These are phyloP conservation scores for Blepharisma japonicum DNA, from an alignment of 73 alveolate genomes.

Conservation along the genomic window DNA sequence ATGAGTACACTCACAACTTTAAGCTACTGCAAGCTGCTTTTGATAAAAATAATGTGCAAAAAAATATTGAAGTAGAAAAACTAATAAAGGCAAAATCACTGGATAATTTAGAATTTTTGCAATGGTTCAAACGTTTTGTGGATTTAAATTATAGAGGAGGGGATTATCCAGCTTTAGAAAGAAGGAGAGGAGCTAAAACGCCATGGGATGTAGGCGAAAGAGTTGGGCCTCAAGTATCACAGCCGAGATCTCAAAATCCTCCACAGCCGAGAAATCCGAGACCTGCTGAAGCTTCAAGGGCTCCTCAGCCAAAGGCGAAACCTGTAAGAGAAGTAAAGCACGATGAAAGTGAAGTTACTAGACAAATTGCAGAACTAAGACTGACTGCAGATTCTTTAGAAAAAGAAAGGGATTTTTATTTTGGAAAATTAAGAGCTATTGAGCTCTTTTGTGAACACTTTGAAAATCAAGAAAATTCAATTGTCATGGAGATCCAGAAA, in stretches of 20 bases:
- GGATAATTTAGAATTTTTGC: constrained; percentile 88
- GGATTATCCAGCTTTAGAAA: constrained; percentile 80
- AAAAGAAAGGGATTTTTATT: constrained; percentile 88
- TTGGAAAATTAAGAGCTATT: constrained; percentile 81
- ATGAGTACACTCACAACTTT: constrained; percentile 85
- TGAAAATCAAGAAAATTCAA: not conserved
- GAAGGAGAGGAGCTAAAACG: constrained; percentile 68
- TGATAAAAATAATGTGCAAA: constrained; percentile 71
- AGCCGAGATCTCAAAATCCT: constrained; percentile 22
- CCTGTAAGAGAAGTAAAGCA: constrained; percentile 32
- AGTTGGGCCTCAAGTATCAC: not conserved
- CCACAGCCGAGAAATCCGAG: not conserved
- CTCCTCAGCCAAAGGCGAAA: not conserved
- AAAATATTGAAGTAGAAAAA: constrained; percentile 45
- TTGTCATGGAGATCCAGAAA: constrained; percentile 9
- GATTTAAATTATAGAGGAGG: constrained; percentile 65
- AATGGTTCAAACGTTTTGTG: constrained; percentile 86
- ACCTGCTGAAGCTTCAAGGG: not conserved
- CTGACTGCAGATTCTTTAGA: constrained; percentile 58
- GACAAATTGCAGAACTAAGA: constrained; percentile 55
- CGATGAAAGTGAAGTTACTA: constrained; percentile 36
- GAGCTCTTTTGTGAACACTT: constrained; percentile 52
- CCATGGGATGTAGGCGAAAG: constrained; percentile 23
- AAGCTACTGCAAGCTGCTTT: constrained; percentile 85
- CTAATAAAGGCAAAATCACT: constrained; percentile 83